Evolutionary conservation across 768 basidiomycete genomes (phyloP).

Genomic region (Boletus reticuloceps): DNA sequence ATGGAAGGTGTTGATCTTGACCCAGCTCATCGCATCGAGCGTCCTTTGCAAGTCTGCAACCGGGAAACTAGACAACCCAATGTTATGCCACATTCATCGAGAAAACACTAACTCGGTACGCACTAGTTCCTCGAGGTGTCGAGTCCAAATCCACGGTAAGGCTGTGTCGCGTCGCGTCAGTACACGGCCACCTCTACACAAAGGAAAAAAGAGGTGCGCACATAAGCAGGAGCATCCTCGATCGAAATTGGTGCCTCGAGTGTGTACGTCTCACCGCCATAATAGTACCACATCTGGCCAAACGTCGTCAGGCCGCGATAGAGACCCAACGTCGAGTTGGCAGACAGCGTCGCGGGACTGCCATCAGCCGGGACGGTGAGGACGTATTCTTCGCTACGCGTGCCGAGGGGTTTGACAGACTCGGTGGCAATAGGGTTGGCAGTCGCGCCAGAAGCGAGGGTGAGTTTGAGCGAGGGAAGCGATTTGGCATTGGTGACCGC

Average conservation of each 20-base stretch:
- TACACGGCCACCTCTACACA: background rate
- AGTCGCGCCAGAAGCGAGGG: slow-evolving; percentile 16
- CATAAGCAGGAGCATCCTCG: slow-evolving; percentile 47
- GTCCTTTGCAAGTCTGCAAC: slow-evolving; percentile 40
- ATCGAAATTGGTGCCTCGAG: slow-evolving; percentile 41
- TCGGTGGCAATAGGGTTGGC: slow-evolving; percentile 35
- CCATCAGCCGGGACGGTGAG: slow-evolving; percentile 40
- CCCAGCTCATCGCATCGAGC: slow-evolving; percentile 51
- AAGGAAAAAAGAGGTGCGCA: slow-evolving; percentile 6
- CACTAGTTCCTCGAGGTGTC: slow-evolving; percentile 48
- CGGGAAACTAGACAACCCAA: too few species aligned
- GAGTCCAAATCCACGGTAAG: slow-evolving; percentile 41
- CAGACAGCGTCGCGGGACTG: slow-evolving; percentile 34
- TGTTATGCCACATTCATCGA: too few species aligned
- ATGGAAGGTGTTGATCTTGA: slow-evolving; percentile 69
- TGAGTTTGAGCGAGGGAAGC: slow-evolving; percentile 28
- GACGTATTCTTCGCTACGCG: slow-evolving; percentile 44
- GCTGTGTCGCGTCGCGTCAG: slow-evolving; percentile 15
- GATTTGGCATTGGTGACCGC: slow-evolving; percentile 24
- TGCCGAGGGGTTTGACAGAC: slow-evolving; percentile 32
- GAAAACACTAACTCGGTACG: background rate
- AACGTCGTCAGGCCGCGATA: slow-evolving; percentile 57
- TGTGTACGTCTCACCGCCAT: slow-evolving; percentile 34
- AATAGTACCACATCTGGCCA: slow-evolving; percentile 49
- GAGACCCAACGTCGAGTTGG: slow-evolving; percentile 49